A percentile compares a stretch with the other conserved stretches of the same genome.
Evolutionary conservation across 257 asterid species (phyloP).

Genomic region (Ligustrum vulgare): DNA sequence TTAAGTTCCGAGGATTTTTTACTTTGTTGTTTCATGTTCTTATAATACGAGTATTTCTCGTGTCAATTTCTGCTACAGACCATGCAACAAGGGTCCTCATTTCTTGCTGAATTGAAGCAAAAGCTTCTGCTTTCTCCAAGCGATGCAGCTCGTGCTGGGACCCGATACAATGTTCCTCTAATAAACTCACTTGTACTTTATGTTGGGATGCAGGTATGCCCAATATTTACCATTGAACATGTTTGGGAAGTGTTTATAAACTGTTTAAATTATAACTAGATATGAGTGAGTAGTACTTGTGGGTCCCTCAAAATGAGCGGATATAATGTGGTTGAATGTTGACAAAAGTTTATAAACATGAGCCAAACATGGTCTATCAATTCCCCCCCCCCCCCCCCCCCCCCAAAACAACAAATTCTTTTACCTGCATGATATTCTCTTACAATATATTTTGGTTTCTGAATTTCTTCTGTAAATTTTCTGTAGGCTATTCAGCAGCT

Average conservation of each 20-base stretch:
- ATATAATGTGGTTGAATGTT: no score
- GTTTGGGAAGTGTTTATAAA: no score
- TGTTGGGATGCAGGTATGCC: slow-evolving; percentile 80
- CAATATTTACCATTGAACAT: neutral
- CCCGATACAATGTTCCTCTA: slow-evolving; percentile 88
- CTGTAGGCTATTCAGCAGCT: slow-evolving; percentile 83
- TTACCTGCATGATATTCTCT: neutral
- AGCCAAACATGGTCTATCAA: no score
- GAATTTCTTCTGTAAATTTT: slow-evolving; percentile 9
- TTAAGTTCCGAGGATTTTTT: neutral
- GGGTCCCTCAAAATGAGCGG: no score
- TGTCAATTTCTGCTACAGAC: slow-evolving; percentile 47
- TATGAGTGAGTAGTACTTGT: no score
- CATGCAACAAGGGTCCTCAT: slow-evolving; percentile 80
- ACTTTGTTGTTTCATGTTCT: slow-evolving; percentile 13
- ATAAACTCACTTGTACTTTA: slow-evolving; percentile 92
- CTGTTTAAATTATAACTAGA: no score
- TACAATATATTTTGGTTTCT: neutral
- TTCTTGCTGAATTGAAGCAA: slow-evolving; percentile 81
- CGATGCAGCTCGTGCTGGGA: slow-evolving; percentile 85
- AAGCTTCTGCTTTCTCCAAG: slow-evolving; percentile 73
- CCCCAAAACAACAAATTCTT: no score
- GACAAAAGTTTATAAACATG: no score
- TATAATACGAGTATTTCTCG: slow-evolving; percentile 6
- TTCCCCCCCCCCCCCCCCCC: no score